These are phyloP conservation scores for Beauveria sp. DNA, from an alignment of 2,329 filamentous ascomycete genomes.

Conservation along the genomic window DNA sequence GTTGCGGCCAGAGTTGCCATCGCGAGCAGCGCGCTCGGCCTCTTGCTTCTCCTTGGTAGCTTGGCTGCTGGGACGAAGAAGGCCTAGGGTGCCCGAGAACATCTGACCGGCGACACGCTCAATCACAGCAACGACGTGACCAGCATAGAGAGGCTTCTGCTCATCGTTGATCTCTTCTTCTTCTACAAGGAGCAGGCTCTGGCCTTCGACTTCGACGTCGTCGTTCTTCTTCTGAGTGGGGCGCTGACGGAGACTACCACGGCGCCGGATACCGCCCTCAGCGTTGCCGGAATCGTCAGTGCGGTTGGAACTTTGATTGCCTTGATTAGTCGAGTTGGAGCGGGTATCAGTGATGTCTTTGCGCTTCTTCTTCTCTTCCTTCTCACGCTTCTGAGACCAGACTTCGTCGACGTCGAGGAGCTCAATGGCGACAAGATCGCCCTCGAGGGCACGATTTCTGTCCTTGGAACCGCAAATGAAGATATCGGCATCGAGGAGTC, in stretches of 20 bases:
- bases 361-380: conserved; percentile 99
- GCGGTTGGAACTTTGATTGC: conserved; percentile 54
- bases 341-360: conserved; percentile 96
- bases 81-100: conserved; percentile 93
- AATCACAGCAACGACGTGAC: conserved; percentile 93
- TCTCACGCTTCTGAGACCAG: conserved; percentile 97
- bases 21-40: conserved; percentile 84
- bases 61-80: conserved; percentile 92
- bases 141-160: conserved; percentile 93
- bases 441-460: conserved; percentile 91
- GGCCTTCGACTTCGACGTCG: conserved; percentile 96
- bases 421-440: conserved; percentile 91
- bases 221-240: conserved; percentile 99
- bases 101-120: conserved; percentile 96
- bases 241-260: conserved; percentile 90
- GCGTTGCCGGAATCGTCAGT: conserved; percentile 54
- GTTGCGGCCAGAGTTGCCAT: conserved; percentile 65
- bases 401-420: conserved; percentile 97
- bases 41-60: conserved; percentile 99
- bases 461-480: conserved; percentile 99
- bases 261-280: conserved; percentile 82
- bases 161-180: conserved; percentile 99
- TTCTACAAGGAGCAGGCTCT: conserved; percentile 91
- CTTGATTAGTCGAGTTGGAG: conserved; percentile 65
- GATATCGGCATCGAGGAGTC: conserved; percentile 86